Base-by-base conservation (phyloP, 2,329 filamentous ascomycete species). In the Stylonectria norvegica region DNA sequence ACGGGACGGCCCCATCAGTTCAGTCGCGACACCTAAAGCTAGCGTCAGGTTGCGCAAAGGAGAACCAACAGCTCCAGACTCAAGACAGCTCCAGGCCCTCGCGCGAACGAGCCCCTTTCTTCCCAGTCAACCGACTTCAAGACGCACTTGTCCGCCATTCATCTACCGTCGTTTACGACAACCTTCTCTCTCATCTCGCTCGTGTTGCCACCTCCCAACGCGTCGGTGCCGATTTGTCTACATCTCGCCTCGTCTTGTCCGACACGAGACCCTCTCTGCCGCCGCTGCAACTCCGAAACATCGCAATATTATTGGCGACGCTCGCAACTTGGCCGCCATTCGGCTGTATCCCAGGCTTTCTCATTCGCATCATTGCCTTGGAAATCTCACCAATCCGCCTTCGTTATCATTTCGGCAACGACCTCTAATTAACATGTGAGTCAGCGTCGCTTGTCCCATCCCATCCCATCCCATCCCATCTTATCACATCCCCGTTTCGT, bases 231-330 rank as follows among this genome's bases (percentile, higher is more conserved):
- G 61, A 61, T 46, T 44, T 45, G n/a, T n/a, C n/a, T n/a, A 18
- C 17, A 50, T 56, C 45, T 59, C 57, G 54, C 51, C 52, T 58
- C 50, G 52, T 40, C 47, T 45, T 49, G 56, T 45, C 36, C 42
- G 55, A 50, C 53, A 10, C 15, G 27, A 6, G 10, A 6, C 5
- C 7, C 27, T 14, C 14, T 6, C 15, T 16, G 5, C 19, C 17
- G 28, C 28, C 28, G 9, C 28, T 9, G 28, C 50, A 48, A 45
- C 47, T 47, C 52, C 60, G 54, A 62, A 56, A 60, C 57, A 58
- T 38, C 43, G 48, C 55, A 57, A 59, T 53, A 58, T 52, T 60
- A 62, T 60, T 64, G 63, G 64, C 55, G 54, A 60, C 55, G 49
- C 57, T 61, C 57, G 54, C 53, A 57, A 49, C 43, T 50, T 46